Conservation (phyloP, 2,329 filamentous ascomycete genomes). For the Trichocomaceae sp. region DNA sequence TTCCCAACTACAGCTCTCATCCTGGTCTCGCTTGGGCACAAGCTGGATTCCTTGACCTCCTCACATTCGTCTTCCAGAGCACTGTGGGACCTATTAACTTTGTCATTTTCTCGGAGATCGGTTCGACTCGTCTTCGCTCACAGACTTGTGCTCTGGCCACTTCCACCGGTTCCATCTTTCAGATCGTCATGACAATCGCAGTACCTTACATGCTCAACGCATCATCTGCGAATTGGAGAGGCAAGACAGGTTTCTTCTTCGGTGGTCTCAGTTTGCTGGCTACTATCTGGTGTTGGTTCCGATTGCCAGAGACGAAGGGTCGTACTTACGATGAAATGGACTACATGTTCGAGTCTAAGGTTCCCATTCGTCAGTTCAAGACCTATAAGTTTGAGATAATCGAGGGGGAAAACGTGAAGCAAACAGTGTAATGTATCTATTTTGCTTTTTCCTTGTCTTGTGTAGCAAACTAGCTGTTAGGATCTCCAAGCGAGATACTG, state of each 20-base stretch:
- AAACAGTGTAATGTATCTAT: background rate
- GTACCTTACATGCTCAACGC: background rate
- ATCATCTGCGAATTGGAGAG: background rate
- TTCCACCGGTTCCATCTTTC: background rate
- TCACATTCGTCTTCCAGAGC: background rate
- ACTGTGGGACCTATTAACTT: background rate
- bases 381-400: background rate
- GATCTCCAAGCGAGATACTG: background rate
- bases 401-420: background rate
- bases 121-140: background rate
- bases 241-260: constrained; percentile 1
- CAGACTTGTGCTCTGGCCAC: background rate
- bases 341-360: background rate
- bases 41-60: background rate
- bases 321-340: background rate
- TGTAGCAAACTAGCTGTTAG: background rate
- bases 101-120: background rate
- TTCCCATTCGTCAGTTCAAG: background rate
- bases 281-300: background rate
- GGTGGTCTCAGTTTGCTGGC: background rate
- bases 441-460: background rate
- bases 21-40: background rate
- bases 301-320: constrained; percentile 2
- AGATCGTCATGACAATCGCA: background rate
- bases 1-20: constrained; percentile 1